Percentiles rank a stretch among this genome's conserved stretches.
Conservation (phyloP, 129 eudicot genomes). For the Silybum marianum region DNA sequence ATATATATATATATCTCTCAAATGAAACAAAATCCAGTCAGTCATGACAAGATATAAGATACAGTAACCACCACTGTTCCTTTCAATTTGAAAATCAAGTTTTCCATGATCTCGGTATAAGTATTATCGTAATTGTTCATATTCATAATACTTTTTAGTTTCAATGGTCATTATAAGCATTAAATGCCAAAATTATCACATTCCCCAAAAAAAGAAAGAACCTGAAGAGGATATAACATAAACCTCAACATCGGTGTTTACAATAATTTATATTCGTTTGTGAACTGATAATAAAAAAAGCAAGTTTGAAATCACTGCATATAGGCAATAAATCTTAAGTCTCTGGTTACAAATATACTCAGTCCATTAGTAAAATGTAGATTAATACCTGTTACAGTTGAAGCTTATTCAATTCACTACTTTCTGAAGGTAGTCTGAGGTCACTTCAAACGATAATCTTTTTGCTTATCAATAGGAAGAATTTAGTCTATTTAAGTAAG, state of each 20-base stretch:
- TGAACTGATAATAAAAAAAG: not conserved
- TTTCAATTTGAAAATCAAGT: constrained; percentile 2
- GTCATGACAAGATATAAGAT: not conserved
- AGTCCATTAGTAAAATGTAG: not conserved
- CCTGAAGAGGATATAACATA: not conserved
- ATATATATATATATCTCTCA: not conserved
- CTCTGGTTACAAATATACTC: not conserved
- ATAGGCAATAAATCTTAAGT: not conserved
- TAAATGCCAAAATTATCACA: not conserved
- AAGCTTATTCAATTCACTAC: not conserved
- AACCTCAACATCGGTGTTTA: not conserved
- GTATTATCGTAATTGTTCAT: not conserved
- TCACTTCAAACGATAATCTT: not conserved
- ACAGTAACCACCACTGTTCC: constrained; percentile 2
- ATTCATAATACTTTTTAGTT: not conserved
- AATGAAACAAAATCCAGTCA: not conserved
- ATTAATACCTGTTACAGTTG: not conserved
- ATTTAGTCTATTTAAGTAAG: not conserved
- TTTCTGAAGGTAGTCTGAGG: not conserved
- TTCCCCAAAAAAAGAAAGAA: not conserved
- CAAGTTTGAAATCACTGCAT: not conserved
- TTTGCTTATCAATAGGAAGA: not conserved
- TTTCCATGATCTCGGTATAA: not conserved
- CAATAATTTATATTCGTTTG: not conserved
- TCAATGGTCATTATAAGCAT: not conserved